These are phyloP conservation scores for Aspergillus awamori DNA, from an alignment of 2,329 filamentous ascomycete genomes.

Conservation along the genomic window DNA sequence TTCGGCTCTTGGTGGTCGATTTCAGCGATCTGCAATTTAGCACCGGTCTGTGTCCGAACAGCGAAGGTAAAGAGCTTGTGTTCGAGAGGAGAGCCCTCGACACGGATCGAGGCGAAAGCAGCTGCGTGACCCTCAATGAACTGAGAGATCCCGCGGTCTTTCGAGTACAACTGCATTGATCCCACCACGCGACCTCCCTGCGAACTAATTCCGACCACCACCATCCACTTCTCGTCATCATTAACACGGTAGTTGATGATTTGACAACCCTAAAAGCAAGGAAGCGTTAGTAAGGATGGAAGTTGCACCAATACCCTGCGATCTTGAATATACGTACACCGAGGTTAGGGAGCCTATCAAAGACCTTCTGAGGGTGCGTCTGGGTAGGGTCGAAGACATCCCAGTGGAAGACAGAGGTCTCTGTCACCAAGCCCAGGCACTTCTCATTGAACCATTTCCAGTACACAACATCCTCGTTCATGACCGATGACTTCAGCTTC, in stretches of 20 bases:
- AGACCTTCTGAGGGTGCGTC: constrained; percentile 81
- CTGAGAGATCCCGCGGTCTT: constrained; percentile 94
- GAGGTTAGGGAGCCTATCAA: constrained; percentile 90
- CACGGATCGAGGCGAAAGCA: constrained; percentile 83
- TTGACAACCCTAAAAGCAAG: constrained; percentile 73
- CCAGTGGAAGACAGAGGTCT: constrained; percentile 93
- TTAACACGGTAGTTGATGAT: constrained; percentile 99
- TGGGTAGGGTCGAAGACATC: constrained; percentile 87
- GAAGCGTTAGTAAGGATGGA: constrained; percentile 8
- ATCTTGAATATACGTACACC: constrained; percentile 59
- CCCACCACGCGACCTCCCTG: constrained; percentile 92
- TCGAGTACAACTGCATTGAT: constrained; percentile 96
- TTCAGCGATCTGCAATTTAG: constrained; percentile 96
- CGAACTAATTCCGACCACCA: constrained; percentile 92
- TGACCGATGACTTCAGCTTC: constrained; percentile 94
- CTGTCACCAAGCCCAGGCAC: constrained; percentile 86
- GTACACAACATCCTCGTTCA: constrained; percentile 97
- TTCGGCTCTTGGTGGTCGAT: constrained; percentile 92
- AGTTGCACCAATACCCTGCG: not conserved
- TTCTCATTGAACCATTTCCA: constrained; percentile 99
- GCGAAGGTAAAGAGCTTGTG: constrained; percentile 97
- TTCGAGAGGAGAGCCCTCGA: constrained; percentile 86
- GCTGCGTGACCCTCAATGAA: constrained; percentile 97
- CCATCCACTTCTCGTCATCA: constrained; percentile 96
- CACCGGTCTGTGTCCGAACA: constrained; percentile 83